Conservation (phyloP, 2,329 filamentous ascomycete species). For the Chrysoporthe austroafricana region DNA sequence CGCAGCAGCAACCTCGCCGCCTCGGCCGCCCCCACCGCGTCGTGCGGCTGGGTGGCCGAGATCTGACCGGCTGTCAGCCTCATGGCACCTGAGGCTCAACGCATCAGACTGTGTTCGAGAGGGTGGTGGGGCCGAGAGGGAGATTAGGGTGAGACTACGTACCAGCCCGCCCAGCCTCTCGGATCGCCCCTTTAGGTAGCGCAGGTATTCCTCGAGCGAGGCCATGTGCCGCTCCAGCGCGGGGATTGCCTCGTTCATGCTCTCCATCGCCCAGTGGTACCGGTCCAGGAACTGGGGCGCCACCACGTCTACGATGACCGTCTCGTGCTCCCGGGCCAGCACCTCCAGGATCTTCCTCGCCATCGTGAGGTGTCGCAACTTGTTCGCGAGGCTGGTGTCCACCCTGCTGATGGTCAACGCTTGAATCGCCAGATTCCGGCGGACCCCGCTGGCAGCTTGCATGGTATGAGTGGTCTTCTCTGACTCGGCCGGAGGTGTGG, state of each 20-base stretch:
- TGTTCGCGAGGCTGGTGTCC: conserved; percentile 33
- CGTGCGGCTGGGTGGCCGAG: conserved; percentile 29
- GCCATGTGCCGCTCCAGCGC: conserved; percentile 31
- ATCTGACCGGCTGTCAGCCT: conserved; percentile 30
- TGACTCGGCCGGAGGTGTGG: conserved; percentile 9
- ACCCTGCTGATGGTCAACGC: conserved; percentile 32
- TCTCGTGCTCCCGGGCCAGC: conserved; percentile 26
- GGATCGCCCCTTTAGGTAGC: conserved; percentile 34
- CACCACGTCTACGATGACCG: conserved; percentile 17
- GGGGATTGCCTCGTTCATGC: conserved; percentile 33
- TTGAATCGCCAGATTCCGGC: conserved; percentile 29
- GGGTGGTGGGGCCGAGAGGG: conserved; percentile 11
- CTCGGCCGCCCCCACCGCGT: conserved; percentile 31
- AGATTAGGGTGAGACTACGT: conserved; percentile 25
- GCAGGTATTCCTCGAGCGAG: conserved; percentile 33
- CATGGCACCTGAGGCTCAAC: conserved; percentile 24
- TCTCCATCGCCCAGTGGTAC: conserved; percentile 29
- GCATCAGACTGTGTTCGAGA: conserved; percentile 18
- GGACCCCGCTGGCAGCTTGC: neutral
- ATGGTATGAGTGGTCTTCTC: neutral
- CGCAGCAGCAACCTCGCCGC: conserved; percentile 24
- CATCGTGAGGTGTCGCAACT: conserved; percentile 33
- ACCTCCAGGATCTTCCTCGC: conserved; percentile 31
- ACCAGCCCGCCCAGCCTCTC: conserved; percentile 35
- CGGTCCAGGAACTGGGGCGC: conserved; percentile 19